Evolutionary conservation across 345 rosid species (phyloP).

Genomic region (Bruguiera gymnorhiza): DNA sequence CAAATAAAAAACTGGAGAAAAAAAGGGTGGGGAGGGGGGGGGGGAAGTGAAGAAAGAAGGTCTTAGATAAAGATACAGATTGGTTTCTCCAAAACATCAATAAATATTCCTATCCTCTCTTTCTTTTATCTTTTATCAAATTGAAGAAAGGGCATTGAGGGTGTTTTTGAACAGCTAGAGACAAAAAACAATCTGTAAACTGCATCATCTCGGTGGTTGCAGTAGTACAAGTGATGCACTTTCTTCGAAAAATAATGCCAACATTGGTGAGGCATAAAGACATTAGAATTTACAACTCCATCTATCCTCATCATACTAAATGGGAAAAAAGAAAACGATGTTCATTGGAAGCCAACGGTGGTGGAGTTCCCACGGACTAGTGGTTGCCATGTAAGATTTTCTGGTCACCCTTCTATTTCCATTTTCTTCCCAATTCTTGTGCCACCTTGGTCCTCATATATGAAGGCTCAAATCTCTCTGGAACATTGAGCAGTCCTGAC

Average conservation of each 20-base stretch:
- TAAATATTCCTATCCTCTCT: constrained; percentile 17
- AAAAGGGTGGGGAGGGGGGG: no score
- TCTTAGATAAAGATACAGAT: constrained; percentile 13
- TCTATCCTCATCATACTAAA: neutral
- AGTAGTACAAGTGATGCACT: neutral
- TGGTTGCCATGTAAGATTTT: constrained; percentile 38
- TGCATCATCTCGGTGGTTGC: neutral
- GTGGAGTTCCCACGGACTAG: constrained; percentile 42
- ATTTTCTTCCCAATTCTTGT: constrained; percentile 1
- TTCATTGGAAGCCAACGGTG: constrained; percentile 14
- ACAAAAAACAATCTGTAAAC: neutral
- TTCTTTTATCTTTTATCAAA: neutral
- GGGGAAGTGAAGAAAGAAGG: neutral
- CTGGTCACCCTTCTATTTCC: constrained; percentile 30
- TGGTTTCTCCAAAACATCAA: constrained; percentile 7
- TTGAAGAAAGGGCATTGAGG: neutral
- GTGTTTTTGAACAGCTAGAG: neutral
- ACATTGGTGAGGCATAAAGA: constrained; percentile 22
- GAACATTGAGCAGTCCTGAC: neutral
- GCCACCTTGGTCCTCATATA: constrained; percentile 18
- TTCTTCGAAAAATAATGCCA: constrained; percentile 10
- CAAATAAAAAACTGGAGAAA: no score
- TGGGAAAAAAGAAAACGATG: constrained; percentile 3
- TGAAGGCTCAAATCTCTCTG: constrained; percentile 16
- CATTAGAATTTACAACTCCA: neutral